A percentile compares a stretch with the other conserved stretches of the same genome.
phyloP scores from a whole-genome alignment of 192 early-diverging fungal species.

The Coemansia sp. region DNA sequence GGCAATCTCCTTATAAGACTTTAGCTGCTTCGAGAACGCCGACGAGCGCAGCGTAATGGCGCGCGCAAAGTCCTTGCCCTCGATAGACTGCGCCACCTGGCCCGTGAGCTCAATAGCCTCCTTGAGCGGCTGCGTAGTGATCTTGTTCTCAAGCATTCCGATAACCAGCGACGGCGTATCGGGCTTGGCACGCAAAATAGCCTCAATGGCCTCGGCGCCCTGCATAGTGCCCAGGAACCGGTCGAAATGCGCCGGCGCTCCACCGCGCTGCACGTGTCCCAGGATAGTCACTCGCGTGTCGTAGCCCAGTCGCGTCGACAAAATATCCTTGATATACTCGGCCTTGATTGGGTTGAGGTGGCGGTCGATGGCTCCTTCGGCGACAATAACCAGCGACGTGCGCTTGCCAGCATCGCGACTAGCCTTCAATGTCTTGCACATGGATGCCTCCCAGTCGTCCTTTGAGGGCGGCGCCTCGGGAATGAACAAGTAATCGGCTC shows the following conservation, averaged over 20 bases:
- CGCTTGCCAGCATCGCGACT: conserved; percentile 83
- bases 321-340: conserved; percentile 80
- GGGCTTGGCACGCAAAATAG: conserved; percentile 80
- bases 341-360: conserved; percentile 85
- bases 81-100: conserved; percentile 82
- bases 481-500: conserved; percentile 95
- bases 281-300: conserved; percentile 95
- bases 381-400: conserved; percentile 94
- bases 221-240: conserved; percentile 93
- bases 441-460: conserved; percentile 85
- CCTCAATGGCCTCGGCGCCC: conserved; percentile 93
- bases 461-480: conserved; percentile 89
- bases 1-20: conserved; percentile 67
- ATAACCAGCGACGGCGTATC: conserved; percentile 92
- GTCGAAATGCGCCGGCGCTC: conserved; percentile 87
- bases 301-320: conserved; percentile 75
- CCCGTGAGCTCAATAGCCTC: conserved; percentile 91
- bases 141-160: conserved; percentile 87
- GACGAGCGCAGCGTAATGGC: conserved; percentile 90
- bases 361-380: conserved; percentile 93
- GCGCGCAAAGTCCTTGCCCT: conserved; percentile 77
- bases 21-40: conserved; percentile 72
- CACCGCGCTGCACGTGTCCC: conserved; percentile 96
- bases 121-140: conserved; percentile 85
- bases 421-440: conserved; percentile 77